A percentile compares a stretch with the other conserved stretches of the same genome.
Conservation (phyloP, 169 alveolate species). For the Theileria annulata region DNA sequence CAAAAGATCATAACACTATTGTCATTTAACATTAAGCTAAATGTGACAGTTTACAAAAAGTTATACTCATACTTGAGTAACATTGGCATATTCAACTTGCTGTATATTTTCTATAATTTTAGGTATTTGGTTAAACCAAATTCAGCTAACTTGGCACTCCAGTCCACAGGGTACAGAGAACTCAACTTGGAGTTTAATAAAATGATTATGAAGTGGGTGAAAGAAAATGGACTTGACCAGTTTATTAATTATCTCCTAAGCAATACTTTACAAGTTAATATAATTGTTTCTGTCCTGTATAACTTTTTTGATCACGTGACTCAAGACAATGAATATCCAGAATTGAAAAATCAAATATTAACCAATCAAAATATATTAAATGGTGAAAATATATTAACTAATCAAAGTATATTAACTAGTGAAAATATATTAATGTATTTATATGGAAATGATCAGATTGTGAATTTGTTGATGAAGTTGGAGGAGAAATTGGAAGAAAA, state of each 20-base stretch:
- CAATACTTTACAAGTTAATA: neutral
- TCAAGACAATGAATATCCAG: neutral
- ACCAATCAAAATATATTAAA: no score
- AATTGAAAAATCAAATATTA: neutral
- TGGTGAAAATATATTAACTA: no score
- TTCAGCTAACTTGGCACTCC: neutral
- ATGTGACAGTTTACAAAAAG: conserved; percentile 50
- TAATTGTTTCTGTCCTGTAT: neutral
- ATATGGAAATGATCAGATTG: neutral
- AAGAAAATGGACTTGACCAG: neutral
- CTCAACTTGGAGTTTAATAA: neutral
- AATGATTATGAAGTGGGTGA: neutral
- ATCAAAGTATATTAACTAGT: no score
- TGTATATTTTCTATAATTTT: neutral
- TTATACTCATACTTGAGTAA: conserved; percentile 33
- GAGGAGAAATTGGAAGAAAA: neutral
- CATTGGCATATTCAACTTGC: neutral
- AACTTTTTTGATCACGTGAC: neutral
- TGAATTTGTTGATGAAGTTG: neutral
- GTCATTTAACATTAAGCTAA: conserved; percentile 39
- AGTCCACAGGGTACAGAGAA: neutral
- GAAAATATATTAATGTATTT: neutral
- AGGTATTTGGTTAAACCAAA: neutral
- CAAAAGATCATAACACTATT: conserved; percentile 37
- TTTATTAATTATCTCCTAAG: neutral